phyloP scores from a whole-genome alignment of 73 alveolate genomes.

The Stentor coeruleus region DNA sequence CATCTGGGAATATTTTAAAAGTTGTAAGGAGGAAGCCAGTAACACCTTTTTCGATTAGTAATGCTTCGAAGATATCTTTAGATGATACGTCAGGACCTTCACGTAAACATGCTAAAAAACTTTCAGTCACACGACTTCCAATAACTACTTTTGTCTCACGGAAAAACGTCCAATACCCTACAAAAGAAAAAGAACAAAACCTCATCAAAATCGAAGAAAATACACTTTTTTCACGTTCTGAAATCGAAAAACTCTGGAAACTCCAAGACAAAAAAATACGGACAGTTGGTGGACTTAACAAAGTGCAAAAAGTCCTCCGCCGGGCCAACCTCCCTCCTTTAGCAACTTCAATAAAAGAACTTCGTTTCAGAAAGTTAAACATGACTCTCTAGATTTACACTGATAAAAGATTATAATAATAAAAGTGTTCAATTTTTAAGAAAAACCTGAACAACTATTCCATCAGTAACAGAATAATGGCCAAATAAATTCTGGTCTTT shows the following conservation, averaged over 20 bases:
- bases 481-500: not conserved
- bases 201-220: not conserved
- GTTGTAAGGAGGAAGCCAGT: conserved; percentile 20
- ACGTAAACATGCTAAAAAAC: not conserved
- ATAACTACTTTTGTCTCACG: too few species aligned
- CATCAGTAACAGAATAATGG: not conserved
- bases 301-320: conserved; percentile 10
- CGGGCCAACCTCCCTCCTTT: conserved; percentile 14
- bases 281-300: not conserved
- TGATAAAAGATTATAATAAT: too few species aligned
- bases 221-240: not conserved
- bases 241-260: not conserved
- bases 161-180: not conserved
- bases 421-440: too few species aligned
- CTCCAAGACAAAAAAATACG: not conserved
- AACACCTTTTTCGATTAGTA: not conserved
- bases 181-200: not conserved
- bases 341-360: conserved; percentile 17
- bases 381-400: too few species aligned
- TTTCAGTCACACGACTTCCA: not conserved
- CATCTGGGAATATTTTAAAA: not conserved
- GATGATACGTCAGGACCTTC: not conserved
- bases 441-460: not conserved
- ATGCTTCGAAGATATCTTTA: too few species aligned
- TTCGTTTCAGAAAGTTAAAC: not conserved